Percentiles rank a stretch among this genome's conserved stretches.
Conservation (phyloP, 2,329 filamentous ascomycete species). For the Calonectria ilicicola region DNA sequence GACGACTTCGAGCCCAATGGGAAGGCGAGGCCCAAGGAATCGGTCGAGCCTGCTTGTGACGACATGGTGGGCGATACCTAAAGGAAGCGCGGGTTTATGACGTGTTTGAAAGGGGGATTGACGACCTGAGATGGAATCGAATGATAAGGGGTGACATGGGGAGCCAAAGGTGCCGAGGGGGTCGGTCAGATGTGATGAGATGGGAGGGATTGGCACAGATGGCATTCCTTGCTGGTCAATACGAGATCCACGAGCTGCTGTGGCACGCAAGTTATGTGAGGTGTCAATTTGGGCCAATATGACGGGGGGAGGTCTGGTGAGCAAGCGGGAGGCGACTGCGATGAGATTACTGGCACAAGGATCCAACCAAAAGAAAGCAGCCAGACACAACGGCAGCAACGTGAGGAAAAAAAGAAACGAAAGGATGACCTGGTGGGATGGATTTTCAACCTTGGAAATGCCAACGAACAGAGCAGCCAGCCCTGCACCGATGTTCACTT, state of each 20-base stretch:
- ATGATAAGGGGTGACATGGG: constrained; percentile 2
- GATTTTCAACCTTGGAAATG: constrained; percentile 14
- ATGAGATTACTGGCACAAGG: constrained; percentile 3
- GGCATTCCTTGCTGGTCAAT: constrained; percentile 31
- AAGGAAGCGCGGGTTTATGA: constrained; percentile 24
- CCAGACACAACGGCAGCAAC: background rate
- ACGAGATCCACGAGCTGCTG: constrained; percentile 36
- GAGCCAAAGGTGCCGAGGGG: background rate
- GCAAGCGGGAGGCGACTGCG: constrained; percentile 15
- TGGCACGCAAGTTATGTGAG: constrained; percentile 34
- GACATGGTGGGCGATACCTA: constrained; percentile 24
- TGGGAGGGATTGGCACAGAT: constrained; percentile 13
- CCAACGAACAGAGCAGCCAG: constrained; percentile 26
- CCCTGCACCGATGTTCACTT: constrained; percentile 20
- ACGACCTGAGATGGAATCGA: constrained; percentile 27
- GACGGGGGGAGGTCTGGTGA: constrained; percentile 36
- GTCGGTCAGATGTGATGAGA: constrained; percentile 24
- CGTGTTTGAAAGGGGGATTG: constrained; percentile 18
- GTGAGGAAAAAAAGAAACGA: constrained; percentile 6
- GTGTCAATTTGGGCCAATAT: constrained; percentile 23
- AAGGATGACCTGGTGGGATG: background rate
- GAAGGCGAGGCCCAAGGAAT: constrained; percentile 9
- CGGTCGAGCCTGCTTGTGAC: constrained; percentile 20
- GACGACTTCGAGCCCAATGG: constrained; percentile 13
- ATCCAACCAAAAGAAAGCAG: constrained; percentile 5